Evolutionary conservation across 2,329 filamentous ascomycete species (phyloP), one percentile per base, ranked within the genome.

Genomic region (Stagonosporopsis cucurbitacearum): DNA sequence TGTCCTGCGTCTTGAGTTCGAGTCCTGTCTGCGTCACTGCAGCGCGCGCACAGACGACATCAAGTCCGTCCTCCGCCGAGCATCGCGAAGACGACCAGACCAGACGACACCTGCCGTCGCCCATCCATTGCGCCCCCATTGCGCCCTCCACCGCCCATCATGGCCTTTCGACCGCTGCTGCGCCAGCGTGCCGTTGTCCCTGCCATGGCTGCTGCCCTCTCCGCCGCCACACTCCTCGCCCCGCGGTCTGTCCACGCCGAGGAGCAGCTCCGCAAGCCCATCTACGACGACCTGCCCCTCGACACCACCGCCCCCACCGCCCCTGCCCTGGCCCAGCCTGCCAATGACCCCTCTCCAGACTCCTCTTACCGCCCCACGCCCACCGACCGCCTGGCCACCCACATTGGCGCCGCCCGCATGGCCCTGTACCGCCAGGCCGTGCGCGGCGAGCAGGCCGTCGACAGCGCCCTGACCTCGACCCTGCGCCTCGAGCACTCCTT

Each of bases 401-500:
- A 97, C 74, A 89, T 99, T 72, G 87, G 91, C 69, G 85, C 83
- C 66, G 90, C 85, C 57, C 92, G 95, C 58, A 82, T 97, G 59
- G 89, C 89, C 74, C 81, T 97, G 40, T 90, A 98, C 81, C 77
- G 82, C 48, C 86, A 93, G 72, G 89, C 90, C 56, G 85, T 88
- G 52, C 78, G 82, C 51, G 86, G 88, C 68, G 94, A 98, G 81
- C 88, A 92, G 76, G 84, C 87, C 70, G 85, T 97, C 79, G 97
- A 99, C 82, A 77, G 82, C 67, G 83, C 89, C 67, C 88, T 97
- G 79, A 89, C 92, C 75, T 85, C 84, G 63, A 90, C 89, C 65
- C 91, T 99, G 72, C 79, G 88, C 74, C 87, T 96, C 64, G 95
- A 99, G 82, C 88, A 90, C 75, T 90, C 88, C 72, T 93, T 98